Evolutionary conservation across 2,329 filamentous ascomycete species (phyloP).

Genomic region (Diaporthe sp.): DNA sequence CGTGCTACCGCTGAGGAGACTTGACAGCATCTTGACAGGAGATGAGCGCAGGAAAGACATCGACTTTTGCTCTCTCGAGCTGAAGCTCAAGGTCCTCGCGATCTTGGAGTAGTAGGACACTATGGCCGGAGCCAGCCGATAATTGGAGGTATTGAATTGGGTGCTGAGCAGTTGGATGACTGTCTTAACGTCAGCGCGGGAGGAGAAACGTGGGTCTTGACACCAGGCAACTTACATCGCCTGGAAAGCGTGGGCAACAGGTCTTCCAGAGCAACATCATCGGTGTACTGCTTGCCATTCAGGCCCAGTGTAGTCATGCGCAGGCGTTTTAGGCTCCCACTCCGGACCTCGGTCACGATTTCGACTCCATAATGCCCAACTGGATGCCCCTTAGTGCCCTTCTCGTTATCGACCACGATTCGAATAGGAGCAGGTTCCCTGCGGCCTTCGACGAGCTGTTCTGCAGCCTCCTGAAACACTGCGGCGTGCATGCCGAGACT

Average conservation of each 20-base stretch:
- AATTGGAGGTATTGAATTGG: constrained; percentile 76
- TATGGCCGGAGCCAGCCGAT: constrained; percentile 72
- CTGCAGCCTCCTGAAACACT: constrained; percentile 76
- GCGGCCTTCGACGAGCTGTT: constrained; percentile 71
- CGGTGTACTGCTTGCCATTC: constrained; percentile 77
- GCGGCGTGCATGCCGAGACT: constrained; percentile 72
- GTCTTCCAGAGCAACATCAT: constrained; percentile 78
- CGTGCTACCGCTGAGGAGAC: constrained; percentile 74
- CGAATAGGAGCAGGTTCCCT: constrained; percentile 76
- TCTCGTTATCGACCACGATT: constrained; percentile 77
- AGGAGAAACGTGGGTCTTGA: background rate
- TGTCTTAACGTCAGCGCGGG: constrained; percentile 53
- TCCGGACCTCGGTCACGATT: constrained; percentile 72
- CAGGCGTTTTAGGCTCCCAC: constrained; percentile 61
- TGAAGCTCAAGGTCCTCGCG: constrained; percentile 74
- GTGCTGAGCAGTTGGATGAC: constrained; percentile 78
- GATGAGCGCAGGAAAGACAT: constrained; percentile 81
- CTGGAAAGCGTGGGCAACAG: constrained; percentile 81
- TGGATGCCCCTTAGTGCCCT: constrained; percentile 72
- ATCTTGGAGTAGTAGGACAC: constrained; percentile 83
- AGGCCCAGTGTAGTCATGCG: constrained; percentile 68
- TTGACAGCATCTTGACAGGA: constrained; percentile 90
- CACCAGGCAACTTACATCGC: constrained; percentile 64
- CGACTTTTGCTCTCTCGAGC: constrained; percentile 71
- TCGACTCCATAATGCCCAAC: constrained; percentile 77